Percentiles rank a stretch among this genome's conserved stretches.
Evolutionary conservation across 2,329 filamentous ascomycete species (phyloP).

Genomic region (Epichloe uncinata): DNA sequence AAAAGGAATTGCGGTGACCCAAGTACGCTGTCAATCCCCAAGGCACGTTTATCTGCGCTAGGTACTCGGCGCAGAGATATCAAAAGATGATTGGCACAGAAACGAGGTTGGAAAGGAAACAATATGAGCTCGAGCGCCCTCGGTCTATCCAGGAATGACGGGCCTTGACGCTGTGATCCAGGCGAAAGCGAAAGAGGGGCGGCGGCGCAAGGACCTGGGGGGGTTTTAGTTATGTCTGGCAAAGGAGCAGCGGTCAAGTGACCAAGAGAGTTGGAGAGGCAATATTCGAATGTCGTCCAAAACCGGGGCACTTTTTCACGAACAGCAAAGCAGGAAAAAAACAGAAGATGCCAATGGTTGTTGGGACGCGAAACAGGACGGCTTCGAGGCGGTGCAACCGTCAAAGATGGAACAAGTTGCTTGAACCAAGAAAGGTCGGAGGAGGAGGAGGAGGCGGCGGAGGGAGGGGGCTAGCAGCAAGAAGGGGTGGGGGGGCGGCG

Average conservation of each 20-base stretch:
- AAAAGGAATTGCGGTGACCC: not conserved
- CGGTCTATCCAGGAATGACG: not conserved
- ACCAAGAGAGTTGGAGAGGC: not conserved
- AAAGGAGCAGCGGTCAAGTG: constrained; percentile 4
- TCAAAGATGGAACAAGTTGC: not conserved
- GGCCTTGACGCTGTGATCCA: constrained; percentile 1
- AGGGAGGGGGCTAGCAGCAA: not conserved
- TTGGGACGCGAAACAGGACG: not conserved
- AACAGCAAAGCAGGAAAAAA: not conserved
- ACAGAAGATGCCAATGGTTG: not conserved
- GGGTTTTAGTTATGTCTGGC: not conserved
- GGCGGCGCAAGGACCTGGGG: constrained; percentile 5
- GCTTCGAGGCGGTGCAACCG: not conserved
- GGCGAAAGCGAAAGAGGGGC: constrained; percentile 1
- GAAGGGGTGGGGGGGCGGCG: not conserved
- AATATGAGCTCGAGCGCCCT: not conserved
- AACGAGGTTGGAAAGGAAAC: not conserved
- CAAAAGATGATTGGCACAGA: not conserved
- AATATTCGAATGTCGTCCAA: not conserved
- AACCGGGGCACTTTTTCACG: not conserved
- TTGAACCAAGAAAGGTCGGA: not conserved
- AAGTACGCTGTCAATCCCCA: not conserved
- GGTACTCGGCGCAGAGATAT: not conserved
- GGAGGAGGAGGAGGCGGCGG: not conserved
- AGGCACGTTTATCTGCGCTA: not conserved